Base-by-base conservation (phyloP, 2,329 filamentous ascomycete genomes). In the Periconia sp. region DNA sequence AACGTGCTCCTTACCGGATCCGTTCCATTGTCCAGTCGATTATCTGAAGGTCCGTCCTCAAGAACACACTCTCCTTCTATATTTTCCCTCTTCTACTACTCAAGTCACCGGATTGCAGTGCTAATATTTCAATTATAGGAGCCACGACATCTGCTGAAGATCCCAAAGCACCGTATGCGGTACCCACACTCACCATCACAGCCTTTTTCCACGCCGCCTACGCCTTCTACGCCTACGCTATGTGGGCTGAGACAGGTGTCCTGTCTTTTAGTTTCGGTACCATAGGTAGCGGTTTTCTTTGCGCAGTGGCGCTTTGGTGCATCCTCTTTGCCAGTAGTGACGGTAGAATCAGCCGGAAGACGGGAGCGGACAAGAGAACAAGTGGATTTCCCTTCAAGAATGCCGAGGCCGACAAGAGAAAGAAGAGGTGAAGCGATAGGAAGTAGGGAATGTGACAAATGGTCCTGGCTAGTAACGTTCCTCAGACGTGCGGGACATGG, bases 1-100 rank as follows among this genome's bases (percentile, higher is more conserved):
- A 78, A 79, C n/a, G 70, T 91, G 25, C 75, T 89, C 24, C 77
- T 92, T 21, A 87, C 87, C 0, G 89, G 88, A 33, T 79, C 80
- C 2, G 75, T 92, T 4, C 88, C 88, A 1, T 69, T 91, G 10
- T 79, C 77, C 1, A 78, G 79, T n/a, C 65, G 72, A 16, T 61
- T 76, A 9, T 48, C 56, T 7, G 61, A 66, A 61, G 61, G 66
- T 63, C 45, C 13, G 33, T 29, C 9, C 24, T 10, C 36, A n/a
- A n/a, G n/a, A n/a, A 28, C n/a, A 4, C 26, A 6, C 17, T 3
- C 12, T 18, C 34, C 5, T 17, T 13, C 19, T 19, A 22, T 10
- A 10, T n/a, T n/a, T n/a, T n/a, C 11, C 8, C 4, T 13, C 13
- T 31, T 5, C 15, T 16, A 19, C n/a, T 29, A 40, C 16, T 36